phyloP scores from a whole-genome alignment of 768 basidiomycete genomes.

The Vishniacozyma victoriae region DNA sequence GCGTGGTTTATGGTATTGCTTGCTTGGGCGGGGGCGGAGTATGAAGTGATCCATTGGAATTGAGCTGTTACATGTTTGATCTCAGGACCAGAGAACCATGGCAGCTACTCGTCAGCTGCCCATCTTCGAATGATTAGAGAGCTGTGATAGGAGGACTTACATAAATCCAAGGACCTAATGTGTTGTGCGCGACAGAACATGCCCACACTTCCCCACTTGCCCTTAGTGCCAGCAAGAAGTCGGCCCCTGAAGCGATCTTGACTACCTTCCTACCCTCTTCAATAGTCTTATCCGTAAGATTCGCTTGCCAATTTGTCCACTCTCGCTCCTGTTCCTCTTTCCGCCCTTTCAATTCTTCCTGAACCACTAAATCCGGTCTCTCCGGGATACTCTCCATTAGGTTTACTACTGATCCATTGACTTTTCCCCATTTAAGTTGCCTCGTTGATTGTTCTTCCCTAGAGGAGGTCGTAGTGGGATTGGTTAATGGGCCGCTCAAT shows the following conservation, averaged over 20 bases:
- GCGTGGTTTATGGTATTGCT: constrained; percentile 11
- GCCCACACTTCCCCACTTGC: constrained; percentile 45
- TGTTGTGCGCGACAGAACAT: not conserved
- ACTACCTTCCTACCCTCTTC: constrained; percentile 52
- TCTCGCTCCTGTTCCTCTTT: constrained; percentile 8
- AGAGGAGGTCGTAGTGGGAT: too few species aligned
- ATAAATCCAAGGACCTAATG: not conserved
- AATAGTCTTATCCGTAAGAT: not conserved
- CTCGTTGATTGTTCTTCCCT: too few species aligned
- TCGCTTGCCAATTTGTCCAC: constrained; percentile 13
- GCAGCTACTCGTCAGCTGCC: constrained; percentile 9
- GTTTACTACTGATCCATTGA: constrained; percentile 16
- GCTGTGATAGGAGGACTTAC: not conserved
- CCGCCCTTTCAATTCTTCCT: not conserved
- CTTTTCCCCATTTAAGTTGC: constrained; percentile 33
- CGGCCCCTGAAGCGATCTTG: constrained; percentile 73
- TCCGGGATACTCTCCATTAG: constrained; percentile 17
- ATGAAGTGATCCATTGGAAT: constrained; percentile 68
- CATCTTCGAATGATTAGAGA: constrained; percentile 7
- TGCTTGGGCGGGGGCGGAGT: constrained; percentile 24
- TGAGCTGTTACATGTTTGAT: constrained; percentile 71
- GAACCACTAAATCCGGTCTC: constrained; percentile 5
- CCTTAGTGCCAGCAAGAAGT: constrained; percentile 66
- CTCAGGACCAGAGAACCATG: constrained; percentile 23
- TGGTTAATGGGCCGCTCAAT: constrained; percentile 14